Evolutionary conservation across 176 grass and related monocot genomes (phyloP), one percentile per base, ranked within the genome.

Genomic region (Rhynchospora pubera): DNA sequence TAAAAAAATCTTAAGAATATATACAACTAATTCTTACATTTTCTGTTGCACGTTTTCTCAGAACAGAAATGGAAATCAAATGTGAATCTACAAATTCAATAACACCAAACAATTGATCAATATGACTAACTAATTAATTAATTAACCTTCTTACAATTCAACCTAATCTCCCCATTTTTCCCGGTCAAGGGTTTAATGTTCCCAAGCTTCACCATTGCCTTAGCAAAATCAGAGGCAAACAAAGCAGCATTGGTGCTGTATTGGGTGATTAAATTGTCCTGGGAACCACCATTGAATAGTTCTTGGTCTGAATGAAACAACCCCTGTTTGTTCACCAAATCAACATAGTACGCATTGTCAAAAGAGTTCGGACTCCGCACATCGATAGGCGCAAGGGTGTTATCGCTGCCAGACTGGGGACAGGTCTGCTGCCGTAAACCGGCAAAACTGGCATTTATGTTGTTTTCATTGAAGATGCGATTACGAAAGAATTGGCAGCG

Each of bases 251-350:
- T 91, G 8, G 53, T 82, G 2, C 84, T 86, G 69, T 97, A 97
- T 0, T 43, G 42, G 9, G 39, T 61, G 69, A 97, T 89, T 50
- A 97, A 44, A 5, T 81, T 75, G 70, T 97, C 93, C 51, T 87
- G 87, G 10, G 83, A 63, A 12, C 83, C 76, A 44, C 77, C 34
- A 22, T 55, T 88, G 82, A 85, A 93, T 0, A 97, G 87, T 60
- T 89, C 93, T 79, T 97, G 93, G 77, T 97, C 93, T 6, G 93
- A 93, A 5, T 77, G 85, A 68, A 97, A 91, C 28, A 97, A 86
- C 8, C 90, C 93, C 70, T 77, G 39, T 0, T 82, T 83, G 10
- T 21, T 58, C 77, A 93, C 5, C 45, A 97, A 89, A 84, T 93
- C 83, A 7, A 63, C 65, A 87, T 83, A 97, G 87, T 91, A 97